Percentiles rank a stretch among this genome's conserved stretches.
phyloP scores from a whole-genome alignment of 129 eudicot species.

The Flaveria bidentis region DNA sequence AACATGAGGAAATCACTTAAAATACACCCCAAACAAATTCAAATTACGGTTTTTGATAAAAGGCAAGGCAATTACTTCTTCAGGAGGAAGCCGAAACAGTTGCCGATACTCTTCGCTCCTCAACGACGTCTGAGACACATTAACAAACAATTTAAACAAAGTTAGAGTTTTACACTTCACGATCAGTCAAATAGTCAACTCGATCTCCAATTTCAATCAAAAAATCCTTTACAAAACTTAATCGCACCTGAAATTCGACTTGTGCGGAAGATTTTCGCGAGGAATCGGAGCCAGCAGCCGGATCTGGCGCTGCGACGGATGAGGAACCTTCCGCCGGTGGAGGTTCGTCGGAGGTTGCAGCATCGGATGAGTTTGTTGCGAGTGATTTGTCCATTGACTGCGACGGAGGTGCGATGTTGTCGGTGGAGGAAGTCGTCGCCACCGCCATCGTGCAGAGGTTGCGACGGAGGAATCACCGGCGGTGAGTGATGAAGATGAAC shows the following conservation, averaged over 20 bases:
- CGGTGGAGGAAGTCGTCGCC: slow-evolving; percentile 45
- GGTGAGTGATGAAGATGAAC: slow-evolving; percentile 28
- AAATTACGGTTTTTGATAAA: not conserved
- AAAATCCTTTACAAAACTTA: not conserved
- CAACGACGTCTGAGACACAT: slow-evolving; percentile 42
- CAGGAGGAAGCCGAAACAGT: slow-evolving; percentile 86
- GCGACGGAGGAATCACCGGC: slow-evolving; percentile 4
- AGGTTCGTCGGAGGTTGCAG: slow-evolving; percentile 26
- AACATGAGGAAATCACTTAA: too few relatives aligned
- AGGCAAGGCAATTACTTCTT: slow-evolving; percentile 50
- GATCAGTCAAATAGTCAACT: slow-evolving; percentile 16
- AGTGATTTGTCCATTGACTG: slow-evolving; percentile 46
- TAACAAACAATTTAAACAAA: not conserved
- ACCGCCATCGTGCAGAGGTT: slow-evolving; percentile 50
- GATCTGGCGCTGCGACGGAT: slow-evolving; percentile 21
- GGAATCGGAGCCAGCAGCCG: slow-evolving; percentile 31
- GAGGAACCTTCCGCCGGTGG: slow-evolving; percentile 27
- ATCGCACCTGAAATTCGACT: slow-evolving; percentile 47
- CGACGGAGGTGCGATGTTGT: slow-evolving; percentile 35
- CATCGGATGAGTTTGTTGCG: slow-evolving; percentile 34
- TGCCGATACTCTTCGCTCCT: slow-evolving; percentile 86
- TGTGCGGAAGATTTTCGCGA: slow-evolving; percentile 45
- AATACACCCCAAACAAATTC: too few relatives aligned
- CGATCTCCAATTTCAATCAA: slow-evolving; percentile 13
- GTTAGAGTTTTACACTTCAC: not conserved